phyloP scores from a whole-genome alignment of 208 protist species.

The Lotmaria passim region DNA sequence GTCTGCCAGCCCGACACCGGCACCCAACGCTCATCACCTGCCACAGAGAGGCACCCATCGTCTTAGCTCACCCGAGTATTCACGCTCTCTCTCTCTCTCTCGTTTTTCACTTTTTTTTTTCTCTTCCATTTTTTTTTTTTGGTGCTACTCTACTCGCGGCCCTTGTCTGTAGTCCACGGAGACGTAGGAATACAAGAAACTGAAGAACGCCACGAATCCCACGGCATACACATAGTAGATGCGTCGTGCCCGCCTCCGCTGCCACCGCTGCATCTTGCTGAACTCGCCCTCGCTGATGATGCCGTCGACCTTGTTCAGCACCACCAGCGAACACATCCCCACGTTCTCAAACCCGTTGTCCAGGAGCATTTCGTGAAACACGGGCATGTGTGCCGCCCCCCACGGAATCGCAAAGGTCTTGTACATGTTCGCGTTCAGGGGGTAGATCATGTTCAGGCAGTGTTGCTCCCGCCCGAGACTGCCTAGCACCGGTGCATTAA shows the following conservation, averaged over 20 bases:
- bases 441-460: conserved; percentile 80
- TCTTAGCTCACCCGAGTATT: too few species aligned
- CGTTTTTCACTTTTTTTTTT: too few species aligned
- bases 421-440: conserved; percentile 66
- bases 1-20: too few species aligned
- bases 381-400: conserved; percentile 84
- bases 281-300: conserved; percentile 77
- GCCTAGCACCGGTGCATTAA: conserved; percentile 73
- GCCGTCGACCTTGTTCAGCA: conserved; percentile 70
- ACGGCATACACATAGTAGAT: conserved; percentile 32
- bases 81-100: too few species aligned
- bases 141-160: conserved; percentile 7
- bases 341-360: conserved; percentile 80
- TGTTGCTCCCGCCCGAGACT: conserved; percentile 77
- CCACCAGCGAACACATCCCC: conserved; percentile 72
- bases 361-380: conserved; percentile 86
- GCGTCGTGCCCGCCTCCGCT: conserved; percentile 39
- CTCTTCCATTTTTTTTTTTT: neutral
- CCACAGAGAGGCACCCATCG: too few species aligned
- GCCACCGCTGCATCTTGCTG: conserved; percentile 45
- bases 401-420: conserved; percentile 85
- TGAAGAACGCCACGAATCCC: conserved; percentile 28
- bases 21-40: too few species aligned
- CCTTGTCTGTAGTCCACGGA: conserved; percentile 49
- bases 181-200: conserved; percentile 39